A percentile compares a stretch with the other conserved stretches of the same genome.
Evolutionary conservation across 179 eudicot species (phyloP).

Genomic region (Spergularia azorica): DNA sequence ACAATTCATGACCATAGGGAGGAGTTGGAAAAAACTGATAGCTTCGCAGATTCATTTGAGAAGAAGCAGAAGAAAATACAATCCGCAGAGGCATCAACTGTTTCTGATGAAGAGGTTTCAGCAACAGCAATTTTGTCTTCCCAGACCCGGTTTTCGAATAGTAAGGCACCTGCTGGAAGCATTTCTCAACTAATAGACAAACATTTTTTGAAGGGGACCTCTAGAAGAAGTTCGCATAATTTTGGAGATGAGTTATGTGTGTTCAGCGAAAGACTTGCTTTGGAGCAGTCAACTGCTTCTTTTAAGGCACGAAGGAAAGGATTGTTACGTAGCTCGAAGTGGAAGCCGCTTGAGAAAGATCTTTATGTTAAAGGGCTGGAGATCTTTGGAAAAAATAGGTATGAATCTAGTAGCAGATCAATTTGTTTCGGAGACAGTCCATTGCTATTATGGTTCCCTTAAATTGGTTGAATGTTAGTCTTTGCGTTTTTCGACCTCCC

Average conservation of each 20-base stretch:
- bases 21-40: conserved; percentile 31
- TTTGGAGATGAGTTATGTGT: conserved; percentile 33
- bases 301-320: conserved; percentile 26
- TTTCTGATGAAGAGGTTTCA: conserved; percentile 21
- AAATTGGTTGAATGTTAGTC: too few relatives aligned
- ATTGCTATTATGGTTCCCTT: not conserved
- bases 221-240: conserved; percentile 3
- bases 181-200: conserved; percentile 11
- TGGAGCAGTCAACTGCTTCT: conserved; percentile 35
- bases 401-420: conserved; percentile 4
- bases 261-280: conserved; percentile 21
- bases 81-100: conserved; percentile 15
- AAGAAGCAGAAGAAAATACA: conserved; percentile 52
- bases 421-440: not conserved
- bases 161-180: conserved; percentile 17
- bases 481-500: too few relatives aligned
- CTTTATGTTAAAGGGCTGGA: conserved; percentile 79
- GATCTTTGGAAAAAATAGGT: conserved; percentile 96
- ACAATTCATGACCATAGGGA: conserved; percentile 30
- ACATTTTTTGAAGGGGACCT: too few relatives aligned
- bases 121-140: conserved; percentile 28
- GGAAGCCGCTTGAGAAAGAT: conserved; percentile 91
- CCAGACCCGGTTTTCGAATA: conserved; percentile 16
- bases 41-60: conserved; percentile 23
- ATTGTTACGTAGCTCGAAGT: conserved; percentile 36